Percentiles rank a stretch among this genome's conserved stretches.
These are phyloP conservation scores for Astragalus glycyphyllos DNA, from an alignment of 306 rosid genomes.

Conservation along the genomic window DNA sequence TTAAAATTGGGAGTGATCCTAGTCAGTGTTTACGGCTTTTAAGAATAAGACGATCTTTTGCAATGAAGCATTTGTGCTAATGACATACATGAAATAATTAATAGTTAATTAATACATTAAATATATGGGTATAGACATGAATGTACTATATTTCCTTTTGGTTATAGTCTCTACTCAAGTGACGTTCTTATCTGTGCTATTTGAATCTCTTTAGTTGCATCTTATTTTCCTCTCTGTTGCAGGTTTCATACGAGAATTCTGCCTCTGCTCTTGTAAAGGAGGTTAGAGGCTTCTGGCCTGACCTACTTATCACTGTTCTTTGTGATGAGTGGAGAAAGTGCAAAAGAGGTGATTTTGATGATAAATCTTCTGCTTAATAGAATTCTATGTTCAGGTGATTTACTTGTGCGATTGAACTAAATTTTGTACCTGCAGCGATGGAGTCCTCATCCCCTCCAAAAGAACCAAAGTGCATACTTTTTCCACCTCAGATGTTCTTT, in stretches of 20 bases:
- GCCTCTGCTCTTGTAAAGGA: conserved; percentile 66
- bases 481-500: conserved; percentile 54
- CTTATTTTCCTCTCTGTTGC: conserved; percentile 43
- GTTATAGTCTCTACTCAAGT: conserved; percentile 16
- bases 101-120: conserved; percentile 19
- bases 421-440: conserved; percentile 64
- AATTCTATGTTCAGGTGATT: conserved; percentile 26
- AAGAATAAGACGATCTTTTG: conserved; percentile 19
- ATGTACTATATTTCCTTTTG: conserved; percentile 23
- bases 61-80: conserved; percentile 18
- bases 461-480: conserved; percentile 75
- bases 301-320: conserved; percentile 70
- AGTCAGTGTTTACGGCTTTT: conserved; percentile 20
- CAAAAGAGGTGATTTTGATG: conserved; percentile 70
- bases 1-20: conserved; percentile 16
- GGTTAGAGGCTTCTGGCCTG: conserved; percentile 82
- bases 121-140: conserved; percentile 18
- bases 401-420: conserved; percentile 39
- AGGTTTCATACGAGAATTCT: conserved; percentile 77
- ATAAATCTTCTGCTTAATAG: conserved; percentile 20
- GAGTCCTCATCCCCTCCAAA: conserved; percentile 85
- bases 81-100: conserved; percentile 12
- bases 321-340: conserved; percentile 85
- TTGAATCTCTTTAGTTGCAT: conserved; percentile 29
- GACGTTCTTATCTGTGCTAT: conserved; percentile 10